phyloP scores from a whole-genome alignment of 768 basidiomycete species.

The Clitopilus passeckerianus region DNA sequence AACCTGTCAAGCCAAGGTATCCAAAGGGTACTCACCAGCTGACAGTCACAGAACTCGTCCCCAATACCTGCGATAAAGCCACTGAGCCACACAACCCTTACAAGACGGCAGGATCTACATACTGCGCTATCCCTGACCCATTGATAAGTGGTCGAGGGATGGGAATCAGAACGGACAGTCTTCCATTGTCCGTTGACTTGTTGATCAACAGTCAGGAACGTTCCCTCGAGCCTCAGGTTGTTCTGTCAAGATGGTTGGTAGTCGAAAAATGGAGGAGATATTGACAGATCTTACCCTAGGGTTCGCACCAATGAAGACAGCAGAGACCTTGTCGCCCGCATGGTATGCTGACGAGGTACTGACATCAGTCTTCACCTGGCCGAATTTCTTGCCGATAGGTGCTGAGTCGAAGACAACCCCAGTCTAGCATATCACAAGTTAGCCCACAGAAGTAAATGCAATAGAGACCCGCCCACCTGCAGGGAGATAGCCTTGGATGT shows the following conservation, averaged over 20 bases:
- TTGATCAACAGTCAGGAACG: constrained; percentile 66
- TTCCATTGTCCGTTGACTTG: constrained; percentile 45
- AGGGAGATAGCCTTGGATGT: constrained; percentile 64
- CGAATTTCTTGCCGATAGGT: constrained; percentile 55
- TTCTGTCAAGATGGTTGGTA: constrained; percentile 38
- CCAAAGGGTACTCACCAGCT: constrained; percentile 46
- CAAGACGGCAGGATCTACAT: constrained; percentile 14
- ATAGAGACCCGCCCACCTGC: constrained; percentile 32
- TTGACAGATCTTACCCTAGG: constrained; percentile 47
- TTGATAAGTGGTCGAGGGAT: constrained; percentile 66
- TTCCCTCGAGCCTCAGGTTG: constrained; percentile 68
- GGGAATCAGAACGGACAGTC: constrained; percentile 66
- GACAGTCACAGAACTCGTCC: constrained; percentile 60
- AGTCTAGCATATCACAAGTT: constrained; percentile 30
- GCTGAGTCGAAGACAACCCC: constrained; percentile 57
- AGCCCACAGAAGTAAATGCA: neutral
- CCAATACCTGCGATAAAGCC: constrained; percentile 35
- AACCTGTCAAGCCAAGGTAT: constrained; percentile 1
- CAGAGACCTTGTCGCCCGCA: constrained; percentile 54
- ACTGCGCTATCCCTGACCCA: constrained; percentile 60
- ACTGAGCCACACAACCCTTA: neutral
- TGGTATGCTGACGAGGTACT: constrained; percentile 38
- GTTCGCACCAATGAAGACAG: constrained; percentile 71
- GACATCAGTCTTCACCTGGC: constrained; percentile 56
- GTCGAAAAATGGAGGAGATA: neutral